phyloP scores from a whole-genome alignment of 495 filamentous ascomycete species.

The Daldinia loculata region DNA sequence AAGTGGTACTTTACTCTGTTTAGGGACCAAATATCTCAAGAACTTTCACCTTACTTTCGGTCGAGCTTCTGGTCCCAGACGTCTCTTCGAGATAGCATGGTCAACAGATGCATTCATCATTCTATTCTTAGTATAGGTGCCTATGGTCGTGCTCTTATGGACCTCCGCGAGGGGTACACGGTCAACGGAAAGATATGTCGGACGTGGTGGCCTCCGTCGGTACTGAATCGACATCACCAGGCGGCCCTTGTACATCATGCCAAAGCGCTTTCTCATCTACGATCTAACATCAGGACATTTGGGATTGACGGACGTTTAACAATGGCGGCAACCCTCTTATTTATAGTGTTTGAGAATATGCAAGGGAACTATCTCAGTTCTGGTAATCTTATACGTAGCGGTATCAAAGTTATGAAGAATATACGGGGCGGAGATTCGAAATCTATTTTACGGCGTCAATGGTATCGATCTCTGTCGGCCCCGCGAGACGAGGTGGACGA shows the following conservation, averaged over 20 bases:
- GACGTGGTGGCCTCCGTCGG: slow-evolving; percentile 36
- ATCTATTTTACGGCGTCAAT: slow-evolving; percentile 34
- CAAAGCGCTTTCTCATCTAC: slow-evolving; percentile 41
- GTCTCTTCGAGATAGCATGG: slow-evolving; percentile 36
- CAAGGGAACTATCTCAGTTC: slow-evolving; percentile 44
- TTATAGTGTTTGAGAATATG: slow-evolving; percentile 46
- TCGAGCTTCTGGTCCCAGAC: slow-evolving; percentile 39
- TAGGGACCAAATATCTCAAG: slow-evolving; percentile 31
- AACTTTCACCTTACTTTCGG: slow-evolving; percentile 34
- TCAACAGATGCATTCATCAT: slow-evolving; percentile 42
- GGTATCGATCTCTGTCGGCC: slow-evolving; percentile 26
- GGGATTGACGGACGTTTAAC: slow-evolving; percentile 35
- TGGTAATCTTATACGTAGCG: slow-evolving; percentile 38
- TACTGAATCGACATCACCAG: slow-evolving; percentile 37
- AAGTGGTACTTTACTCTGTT: slow-evolving; percentile 41
- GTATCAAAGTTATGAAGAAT: slow-evolving; percentile 40
- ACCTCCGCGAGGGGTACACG: slow-evolving; percentile 22
- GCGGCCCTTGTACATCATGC: slow-evolving; percentile 39
- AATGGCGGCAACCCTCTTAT: slow-evolving; percentile 40
- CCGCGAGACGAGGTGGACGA: slow-evolving; percentile 41
- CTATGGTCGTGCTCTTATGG: slow-evolving; percentile 40
- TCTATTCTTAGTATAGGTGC: slow-evolving; percentile 45
- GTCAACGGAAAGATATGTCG: slow-evolving; percentile 5
- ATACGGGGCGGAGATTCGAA: slow-evolving; percentile 27
- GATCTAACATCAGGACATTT: slow-evolving; percentile 34